phyloP scores from a whole-genome alignment of 2,329 filamentous ascomycete species.

The Acarospora socialis region DNA sequence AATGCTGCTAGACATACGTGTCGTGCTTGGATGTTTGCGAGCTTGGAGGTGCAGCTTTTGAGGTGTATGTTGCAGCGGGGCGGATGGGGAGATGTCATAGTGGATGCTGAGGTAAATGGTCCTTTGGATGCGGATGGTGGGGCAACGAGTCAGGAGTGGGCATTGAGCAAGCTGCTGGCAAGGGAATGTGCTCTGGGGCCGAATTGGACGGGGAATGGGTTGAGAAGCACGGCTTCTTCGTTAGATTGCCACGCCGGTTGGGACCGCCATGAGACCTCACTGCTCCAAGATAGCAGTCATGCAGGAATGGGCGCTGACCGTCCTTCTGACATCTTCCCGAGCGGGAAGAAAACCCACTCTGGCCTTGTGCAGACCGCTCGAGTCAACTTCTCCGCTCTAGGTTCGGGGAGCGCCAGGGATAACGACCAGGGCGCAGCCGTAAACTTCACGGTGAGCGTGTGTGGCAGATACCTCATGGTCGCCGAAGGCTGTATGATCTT shows the following conservation, averaged over 20 bases:
- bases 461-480: slow-evolving; percentile 43
- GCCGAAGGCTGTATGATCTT: slow-evolving; percentile 40
- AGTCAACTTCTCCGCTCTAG: slow-evolving; percentile 14
- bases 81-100: slow-evolving; percentile 36
- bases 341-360: too few species aligned
- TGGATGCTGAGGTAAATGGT: slow-evolving; percentile 23
- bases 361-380: slow-evolving; percentile 7
- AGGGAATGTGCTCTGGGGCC: slow-evolving; percentile 35
- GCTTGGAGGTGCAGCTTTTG: slow-evolving; percentile 39
- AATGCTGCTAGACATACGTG: slow-evolving; percentile 48
- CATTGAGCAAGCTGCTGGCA: slow-evolving; percentile 33
- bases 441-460: slow-evolving; percentile 41
- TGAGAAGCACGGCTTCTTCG: too few species aligned
- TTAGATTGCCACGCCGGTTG: too few species aligned
- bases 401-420: slow-evolving; percentile 16
- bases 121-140: neutral
- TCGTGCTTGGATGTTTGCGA: slow-evolving; percentile 43
- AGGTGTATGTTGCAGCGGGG: slow-evolving; percentile 39
- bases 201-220: slow-evolving; percentile 26
- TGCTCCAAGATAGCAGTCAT: too few species aligned
- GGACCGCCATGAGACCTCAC: too few species aligned
- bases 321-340: too few species aligned
- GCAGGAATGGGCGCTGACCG: too few species aligned
- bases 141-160: slow-evolving; percentile 20
- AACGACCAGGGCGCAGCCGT: slow-evolving; percentile 16